Evolutionary conservation across 2,329 filamentous ascomycete genomes (phyloP), one percentile per base, ranked within the genome.

Genomic region (Paraphaeosphaeria minitans): DNA sequence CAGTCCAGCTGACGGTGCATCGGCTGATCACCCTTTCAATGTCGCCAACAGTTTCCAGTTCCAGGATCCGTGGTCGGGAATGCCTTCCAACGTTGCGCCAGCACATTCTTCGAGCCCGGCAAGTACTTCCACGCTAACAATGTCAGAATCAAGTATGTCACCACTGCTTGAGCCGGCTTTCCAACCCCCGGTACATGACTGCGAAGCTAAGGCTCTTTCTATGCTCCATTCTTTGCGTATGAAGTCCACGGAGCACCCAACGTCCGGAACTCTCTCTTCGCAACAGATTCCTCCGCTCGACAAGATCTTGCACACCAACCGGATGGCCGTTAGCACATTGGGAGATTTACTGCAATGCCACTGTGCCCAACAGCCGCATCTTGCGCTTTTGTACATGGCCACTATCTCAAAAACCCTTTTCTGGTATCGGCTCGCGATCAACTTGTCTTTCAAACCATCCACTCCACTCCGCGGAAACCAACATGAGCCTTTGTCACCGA

Each of bases 311-410:
- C 35, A 24, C 4, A 14, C 27, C 41, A 57, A 47, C 10, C 55
- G 41, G 2, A 13, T 52, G 13, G 55, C 55, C 4, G 16, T 53
- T 5, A 31, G 19, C n/a, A 52, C 48, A 4, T 7, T 57, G 3
- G 16, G 9, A 24, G 7, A 19, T 13, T 19, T 57, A 8, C 3
- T 57, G 19, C 22, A 41, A 14, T 57, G 55, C 19, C n/a, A 49
- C 16, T 57, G 55, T 31, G 48, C 55, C 3, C 55, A 57, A 14
- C 55, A 53, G 16, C 35, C 55, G 2, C 48, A 57, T 24, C 39
- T 57, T 21, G 48, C 48, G 2, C 22, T 57, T 4, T 13, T 53
- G 3, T 57, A 47, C 9, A 37, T 57, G 39, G 31, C 55, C 14
- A 53, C 51, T 10, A 6, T 57, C 21, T 46, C 48, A 2, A 57